These are phyloP conservation scores for Apiospora sp. DNA, from an alignment of 2,329 filamentous ascomycete genomes.

Conservation along the genomic window DNA sequence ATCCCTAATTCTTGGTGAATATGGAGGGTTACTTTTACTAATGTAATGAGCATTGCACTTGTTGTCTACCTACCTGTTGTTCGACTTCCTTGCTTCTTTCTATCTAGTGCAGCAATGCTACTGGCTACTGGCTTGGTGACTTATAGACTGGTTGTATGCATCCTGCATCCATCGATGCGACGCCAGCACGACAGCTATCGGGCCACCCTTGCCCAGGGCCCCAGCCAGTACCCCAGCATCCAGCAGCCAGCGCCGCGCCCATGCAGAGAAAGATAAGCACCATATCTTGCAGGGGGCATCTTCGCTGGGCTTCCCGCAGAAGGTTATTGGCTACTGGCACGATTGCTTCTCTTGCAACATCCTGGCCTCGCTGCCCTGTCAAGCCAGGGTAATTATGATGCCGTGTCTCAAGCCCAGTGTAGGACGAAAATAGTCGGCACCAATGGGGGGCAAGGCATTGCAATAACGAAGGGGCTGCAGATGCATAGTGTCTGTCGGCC, in stretches of 20 bases:
- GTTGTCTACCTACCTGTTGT: not conserved
- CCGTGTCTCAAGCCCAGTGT: not conserved
- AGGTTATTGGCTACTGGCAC: not conserved
- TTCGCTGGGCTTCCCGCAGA: not conserved
- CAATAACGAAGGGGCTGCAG: not conserved
- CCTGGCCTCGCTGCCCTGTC: not conserved
- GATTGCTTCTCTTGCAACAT: not conserved
- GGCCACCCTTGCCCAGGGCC: not conserved
- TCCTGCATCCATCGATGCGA: not conserved
- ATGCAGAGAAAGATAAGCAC: slow-evolving; percentile 14
- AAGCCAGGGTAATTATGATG: not conserved
- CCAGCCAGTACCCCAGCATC: not conserved
- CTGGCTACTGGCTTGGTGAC: not conserved
- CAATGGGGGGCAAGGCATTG: not conserved
- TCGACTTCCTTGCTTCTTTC: not conserved
- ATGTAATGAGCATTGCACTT: too few species aligned
- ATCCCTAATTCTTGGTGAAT: not conserved
- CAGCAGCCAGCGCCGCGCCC: not conserved
- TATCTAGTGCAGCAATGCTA: not conserved
- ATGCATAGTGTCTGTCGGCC: not conserved
- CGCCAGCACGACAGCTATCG: not conserved
- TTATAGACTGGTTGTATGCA: not conserved
- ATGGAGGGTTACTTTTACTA: not conserved
- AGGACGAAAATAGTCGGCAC: not conserved
- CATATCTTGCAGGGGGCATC: not conserved